Percentiles rank a stretch among this genome's conserved stretches.
Conservation (phyloP, 2,329 filamentous ascomycete species). For the Pseudonectria buxi region DNA sequence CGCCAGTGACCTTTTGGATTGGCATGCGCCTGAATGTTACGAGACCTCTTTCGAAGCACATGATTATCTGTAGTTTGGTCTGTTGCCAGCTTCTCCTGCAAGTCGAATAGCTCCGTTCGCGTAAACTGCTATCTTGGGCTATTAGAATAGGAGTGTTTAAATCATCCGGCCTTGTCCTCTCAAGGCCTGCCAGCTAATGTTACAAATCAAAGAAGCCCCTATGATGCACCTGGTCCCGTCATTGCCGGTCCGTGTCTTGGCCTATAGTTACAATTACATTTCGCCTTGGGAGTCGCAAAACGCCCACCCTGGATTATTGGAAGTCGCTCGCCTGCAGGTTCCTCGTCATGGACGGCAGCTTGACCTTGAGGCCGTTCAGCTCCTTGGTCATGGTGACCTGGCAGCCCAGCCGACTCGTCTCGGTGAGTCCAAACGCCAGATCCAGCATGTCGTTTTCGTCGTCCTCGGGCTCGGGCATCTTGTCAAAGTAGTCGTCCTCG, state of each 20-base stretch:
- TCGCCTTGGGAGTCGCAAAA: constrained; percentile 6
- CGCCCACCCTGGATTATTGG: constrained; percentile 24
- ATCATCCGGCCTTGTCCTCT: constrained; percentile 19
- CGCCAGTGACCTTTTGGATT: too few species aligned
- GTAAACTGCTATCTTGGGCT: too few species aligned
- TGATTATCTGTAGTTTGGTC: too few species aligned
- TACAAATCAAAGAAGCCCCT: constrained; percentile 23
- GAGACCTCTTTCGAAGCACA: too few species aligned
- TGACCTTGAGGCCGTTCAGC: constrained; percentile 78
- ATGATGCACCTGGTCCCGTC: constrained; percentile 21
- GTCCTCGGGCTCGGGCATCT: constrained; percentile 70
- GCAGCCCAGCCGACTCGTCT: constrained; percentile 77
- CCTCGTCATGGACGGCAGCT: constrained; percentile 85
- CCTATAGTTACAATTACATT: constrained; percentile 24
- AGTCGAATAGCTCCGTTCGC: too few species aligned
- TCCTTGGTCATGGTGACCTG: constrained; percentile 90
- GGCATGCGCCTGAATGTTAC: too few species aligned
- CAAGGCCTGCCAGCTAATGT: constrained; percentile 18
- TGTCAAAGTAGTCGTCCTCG: constrained; percentile 66
- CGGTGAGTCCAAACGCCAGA: constrained; percentile 80
- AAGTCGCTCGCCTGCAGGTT: constrained; percentile 97
- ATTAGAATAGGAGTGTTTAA: constrained; percentile 21
- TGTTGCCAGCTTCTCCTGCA: too few species aligned
- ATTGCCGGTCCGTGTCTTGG: constrained; percentile 15
- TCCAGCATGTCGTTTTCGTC: constrained; percentile 90